Evolutionary conservation across 1,284 basidiomycete species (phyloP).

Genomic region (Microbotryomycetes sp.): DNA sequence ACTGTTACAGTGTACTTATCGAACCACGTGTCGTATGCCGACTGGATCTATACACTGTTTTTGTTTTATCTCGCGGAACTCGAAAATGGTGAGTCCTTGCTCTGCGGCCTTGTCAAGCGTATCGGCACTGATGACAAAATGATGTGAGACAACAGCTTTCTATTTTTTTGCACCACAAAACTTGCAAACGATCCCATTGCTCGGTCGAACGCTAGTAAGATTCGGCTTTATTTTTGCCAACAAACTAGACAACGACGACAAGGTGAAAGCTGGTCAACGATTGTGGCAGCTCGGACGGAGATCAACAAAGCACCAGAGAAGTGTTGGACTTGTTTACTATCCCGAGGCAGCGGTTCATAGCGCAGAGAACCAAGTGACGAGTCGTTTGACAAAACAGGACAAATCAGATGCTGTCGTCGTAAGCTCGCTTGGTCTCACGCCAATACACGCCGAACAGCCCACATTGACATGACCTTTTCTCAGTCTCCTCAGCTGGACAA

Average conservation of each 20-base stretch:
- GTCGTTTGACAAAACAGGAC: too few species aligned
- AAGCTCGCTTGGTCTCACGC: too few species aligned
- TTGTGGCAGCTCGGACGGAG: not conserved
- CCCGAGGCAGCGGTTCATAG: constrained; percentile 63
- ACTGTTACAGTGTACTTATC: not conserved
- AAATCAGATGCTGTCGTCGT: too few species aligned
- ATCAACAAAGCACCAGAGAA: not conserved
- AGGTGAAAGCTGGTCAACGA: not conserved
- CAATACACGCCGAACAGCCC: too few species aligned
- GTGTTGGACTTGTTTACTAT: not conserved
- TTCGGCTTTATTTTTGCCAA: not conserved
- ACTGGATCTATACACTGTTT: constrained; percentile 78
- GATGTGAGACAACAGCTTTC: not conserved
- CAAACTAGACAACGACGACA: not conserved
- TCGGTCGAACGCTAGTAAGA: not conserved
- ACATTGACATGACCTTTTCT: constrained; percentile 36
- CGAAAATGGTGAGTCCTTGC: constrained; percentile 3
- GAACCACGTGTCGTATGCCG: constrained; percentile 63
- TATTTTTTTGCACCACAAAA: not conserved
- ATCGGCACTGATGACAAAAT: not conserved
- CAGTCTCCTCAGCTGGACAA: constrained; percentile 56
- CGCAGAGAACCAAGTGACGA: too few species aligned
- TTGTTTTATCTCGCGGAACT: constrained; percentile 26
- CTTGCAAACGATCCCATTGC: not conserved
- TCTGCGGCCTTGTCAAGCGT: not conserved